A percentile compares a stretch with the other conserved stretches of the same genome.
phyloP scores from a whole-genome alignment of 2,329 filamentous ascomycete genomes.

The Talaromyces amestolkiae region DNA sequence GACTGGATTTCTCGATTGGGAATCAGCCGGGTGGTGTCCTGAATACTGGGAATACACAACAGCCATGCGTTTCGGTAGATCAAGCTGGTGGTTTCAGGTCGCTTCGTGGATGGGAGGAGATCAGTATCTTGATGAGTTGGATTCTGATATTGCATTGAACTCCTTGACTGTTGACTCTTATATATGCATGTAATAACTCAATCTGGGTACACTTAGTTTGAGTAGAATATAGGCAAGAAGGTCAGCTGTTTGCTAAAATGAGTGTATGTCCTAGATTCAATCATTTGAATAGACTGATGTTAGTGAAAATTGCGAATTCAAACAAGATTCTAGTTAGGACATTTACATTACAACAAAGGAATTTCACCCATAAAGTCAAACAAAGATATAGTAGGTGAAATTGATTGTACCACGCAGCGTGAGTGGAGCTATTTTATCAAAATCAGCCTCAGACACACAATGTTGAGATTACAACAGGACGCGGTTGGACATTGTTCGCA shows the following conservation, averaged over 20 bases:
- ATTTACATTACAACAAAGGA: not conserved
- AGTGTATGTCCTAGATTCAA: not conserved
- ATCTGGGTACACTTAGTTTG: too few species aligned
- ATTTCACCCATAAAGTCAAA: not conserved
- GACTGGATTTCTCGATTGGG: conserved; percentile 29
- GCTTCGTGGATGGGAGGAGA: conserved; percentile 23
- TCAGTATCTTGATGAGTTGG: conserved; percentile 23
- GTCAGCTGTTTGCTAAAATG: not conserved
- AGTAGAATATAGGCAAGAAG: too few species aligned
- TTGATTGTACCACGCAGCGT: not conserved
- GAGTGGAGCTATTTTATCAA: not conserved
- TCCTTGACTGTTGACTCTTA: conserved; percentile 26
- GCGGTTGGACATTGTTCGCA: not conserved
- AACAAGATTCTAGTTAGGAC: not conserved
- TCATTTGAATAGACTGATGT: not conserved
- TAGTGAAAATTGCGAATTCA: not conserved
- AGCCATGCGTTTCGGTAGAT: conserved; percentile 25
- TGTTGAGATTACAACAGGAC: not conserved
- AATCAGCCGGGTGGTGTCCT: conserved; percentile 26
- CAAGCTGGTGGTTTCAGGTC: conserved; percentile 26
- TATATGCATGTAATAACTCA: conserved; percentile 18
- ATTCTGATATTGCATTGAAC: conserved; percentile 24
- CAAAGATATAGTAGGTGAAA: not conserved
- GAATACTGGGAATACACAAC: conserved; percentile 29
- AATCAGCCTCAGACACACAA: not conserved